These are phyloP conservation scores for Eucalyptus victrix DNA, from an alignment of 345 rosid genomes.

Conservation along the genomic window DNA sequence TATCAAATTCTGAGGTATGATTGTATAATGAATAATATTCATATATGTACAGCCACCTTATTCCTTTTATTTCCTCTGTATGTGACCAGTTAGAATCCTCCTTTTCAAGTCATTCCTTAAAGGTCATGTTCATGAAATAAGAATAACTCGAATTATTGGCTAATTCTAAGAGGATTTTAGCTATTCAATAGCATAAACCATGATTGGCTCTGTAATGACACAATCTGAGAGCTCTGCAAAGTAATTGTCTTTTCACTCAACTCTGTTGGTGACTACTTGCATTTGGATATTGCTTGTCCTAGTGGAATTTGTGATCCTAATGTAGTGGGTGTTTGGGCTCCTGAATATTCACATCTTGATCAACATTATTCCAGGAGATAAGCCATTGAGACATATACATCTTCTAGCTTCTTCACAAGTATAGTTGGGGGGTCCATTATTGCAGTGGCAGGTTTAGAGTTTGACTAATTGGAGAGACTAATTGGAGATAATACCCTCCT, in stretches of 20 bases:
- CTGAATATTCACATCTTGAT: background rate
- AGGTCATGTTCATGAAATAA: background rate
- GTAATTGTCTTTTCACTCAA: background rate
- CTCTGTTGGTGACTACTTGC: background rate
- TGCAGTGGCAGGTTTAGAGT: background rate
- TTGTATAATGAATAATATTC: background rate
- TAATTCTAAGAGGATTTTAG: background rate
- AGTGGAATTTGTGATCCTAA: background rate
- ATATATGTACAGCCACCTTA: background rate
- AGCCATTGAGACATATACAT: background rate
- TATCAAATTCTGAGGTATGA: conserved; percentile 81
- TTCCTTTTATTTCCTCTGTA: background rate
- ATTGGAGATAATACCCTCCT: background rate
- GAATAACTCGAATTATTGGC: background rate
- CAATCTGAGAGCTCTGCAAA: background rate
- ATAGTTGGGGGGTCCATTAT: background rate
- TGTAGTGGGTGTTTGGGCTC: background rate
- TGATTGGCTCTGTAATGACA: background rate
- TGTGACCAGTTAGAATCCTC: background rate
- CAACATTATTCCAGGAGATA: background rate
- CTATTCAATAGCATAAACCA: background rate
- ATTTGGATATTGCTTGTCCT: background rate
- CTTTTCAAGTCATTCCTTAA: background rate
- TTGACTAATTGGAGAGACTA: background rate
- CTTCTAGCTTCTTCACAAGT: background rate